Evolutionary conservation across 1,284 basidiomycete genomes (phyloP).

Genomic region (Neolentinus lepideus): DNA sequence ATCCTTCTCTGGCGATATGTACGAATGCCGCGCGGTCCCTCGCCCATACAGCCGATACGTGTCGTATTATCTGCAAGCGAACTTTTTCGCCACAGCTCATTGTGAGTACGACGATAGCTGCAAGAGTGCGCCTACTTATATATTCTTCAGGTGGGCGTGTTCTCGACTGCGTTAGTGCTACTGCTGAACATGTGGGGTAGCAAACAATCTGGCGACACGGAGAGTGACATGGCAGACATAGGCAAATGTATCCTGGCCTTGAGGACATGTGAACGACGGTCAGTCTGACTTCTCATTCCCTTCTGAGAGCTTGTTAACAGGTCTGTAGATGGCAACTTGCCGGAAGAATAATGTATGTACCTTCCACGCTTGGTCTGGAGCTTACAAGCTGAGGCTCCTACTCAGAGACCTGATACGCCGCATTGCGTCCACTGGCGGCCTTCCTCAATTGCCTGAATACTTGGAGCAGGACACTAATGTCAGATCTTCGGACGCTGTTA

Average conservation of each 20-base stretch:
- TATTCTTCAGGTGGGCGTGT: conserved; percentile 33
- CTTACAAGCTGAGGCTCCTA: neutral
- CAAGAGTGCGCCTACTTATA: neutral
- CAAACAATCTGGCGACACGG: conserved; percentile 51
- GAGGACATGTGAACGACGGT: conserved; percentile 43
- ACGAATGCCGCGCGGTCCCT: conserved; percentile 80
- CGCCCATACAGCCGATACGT: conserved; percentile 59
- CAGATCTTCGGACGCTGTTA: too few species aligned
- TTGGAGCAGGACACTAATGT: too few species aligned
- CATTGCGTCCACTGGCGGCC: neutral
- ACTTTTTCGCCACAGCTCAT: neutral
- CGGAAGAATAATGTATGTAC: conserved; percentile 33
- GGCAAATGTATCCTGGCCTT: conserved; percentile 62
- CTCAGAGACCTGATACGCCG: neutral
- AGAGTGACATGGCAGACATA: conserved; percentile 64
- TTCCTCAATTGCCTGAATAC: neutral
- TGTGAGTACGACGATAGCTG: neutral
- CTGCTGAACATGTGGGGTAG: conserved; percentile 72
- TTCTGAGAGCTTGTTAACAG: conserved; percentile 5
- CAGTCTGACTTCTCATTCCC: conserved; percentile 10
- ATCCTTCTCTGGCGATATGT: conserved; percentile 79
- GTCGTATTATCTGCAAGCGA: conserved; percentile 26
- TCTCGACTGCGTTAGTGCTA: conserved; percentile 62
- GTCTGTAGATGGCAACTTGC: conserved; percentile 38
- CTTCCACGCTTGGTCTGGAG: neutral